phyloP scores from a whole-genome alignment of 2,329 filamentous ascomycete genomes.

The Acrocalymma vagum region DNA sequence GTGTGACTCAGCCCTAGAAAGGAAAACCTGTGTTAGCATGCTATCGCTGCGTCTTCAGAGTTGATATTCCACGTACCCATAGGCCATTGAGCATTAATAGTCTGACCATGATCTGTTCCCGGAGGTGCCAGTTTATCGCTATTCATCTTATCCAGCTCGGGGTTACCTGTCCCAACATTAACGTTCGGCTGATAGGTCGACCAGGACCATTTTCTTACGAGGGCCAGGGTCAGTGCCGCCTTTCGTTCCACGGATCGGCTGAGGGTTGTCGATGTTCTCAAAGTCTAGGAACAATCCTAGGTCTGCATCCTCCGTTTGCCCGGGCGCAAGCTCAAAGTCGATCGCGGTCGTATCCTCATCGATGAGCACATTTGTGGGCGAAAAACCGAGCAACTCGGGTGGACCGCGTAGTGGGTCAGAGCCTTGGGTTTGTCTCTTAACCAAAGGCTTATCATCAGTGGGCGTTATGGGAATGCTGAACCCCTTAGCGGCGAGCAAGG shows the following conservation, averaged over 20 bases:
- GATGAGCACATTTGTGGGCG: no score
- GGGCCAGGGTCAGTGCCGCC: slow-evolving; percentile 50
- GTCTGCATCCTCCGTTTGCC: slow-evolving; percentile 46
- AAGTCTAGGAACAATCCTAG: slow-evolving; percentile 51
- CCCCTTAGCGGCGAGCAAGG: no score
- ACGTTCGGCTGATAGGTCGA: neutral
- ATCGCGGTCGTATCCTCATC: no score
- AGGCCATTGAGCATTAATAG: slow-evolving; percentile 52
- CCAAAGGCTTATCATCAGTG: no score
- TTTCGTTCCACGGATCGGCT: slow-evolving; percentile 50
- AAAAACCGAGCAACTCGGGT: no score
- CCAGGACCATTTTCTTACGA: slow-evolving; percentile 17
- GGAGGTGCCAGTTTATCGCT: slow-evolving; percentile 50
- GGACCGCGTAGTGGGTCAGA: no score
- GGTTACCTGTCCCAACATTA: slow-evolving; percentile 26
- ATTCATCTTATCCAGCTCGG: slow-evolving; percentile 53
- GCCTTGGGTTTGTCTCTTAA: no score
- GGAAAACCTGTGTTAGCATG: no score
- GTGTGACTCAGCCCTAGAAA: no score
- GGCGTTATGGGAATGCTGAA: no score
- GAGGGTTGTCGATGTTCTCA: slow-evolving; percentile 48
- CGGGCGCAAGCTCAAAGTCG: slow-evolving; percentile 47
- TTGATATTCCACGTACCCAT: no score
- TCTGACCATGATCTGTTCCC: slow-evolving; percentile 49
- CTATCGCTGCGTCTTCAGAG: no score